A percentile compares a stretch with the other conserved stretches of the same genome.
These are phyloP conservation scores for Chloris gayana DNA, from an alignment of 176 grass and related monocot species.

Conservation along the genomic window DNA sequence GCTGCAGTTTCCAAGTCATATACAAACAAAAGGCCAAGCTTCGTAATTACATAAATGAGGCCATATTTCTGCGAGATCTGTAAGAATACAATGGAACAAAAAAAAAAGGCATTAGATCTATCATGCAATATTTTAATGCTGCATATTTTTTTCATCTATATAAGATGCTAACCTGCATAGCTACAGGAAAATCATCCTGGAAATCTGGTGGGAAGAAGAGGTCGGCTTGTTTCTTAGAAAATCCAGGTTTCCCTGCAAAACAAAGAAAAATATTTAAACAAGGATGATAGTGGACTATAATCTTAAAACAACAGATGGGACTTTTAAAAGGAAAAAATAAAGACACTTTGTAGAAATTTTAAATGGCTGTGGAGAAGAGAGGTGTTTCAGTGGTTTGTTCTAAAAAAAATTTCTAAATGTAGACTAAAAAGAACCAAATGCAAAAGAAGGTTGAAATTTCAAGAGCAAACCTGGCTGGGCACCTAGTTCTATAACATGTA, in stretches of 20 bases:
- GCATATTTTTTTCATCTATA: neutral
- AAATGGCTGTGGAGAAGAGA: neutral
- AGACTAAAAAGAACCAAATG: neutral
- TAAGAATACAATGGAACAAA: conserved; percentile 20
- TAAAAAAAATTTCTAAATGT: neutral
- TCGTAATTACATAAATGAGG: conserved; percentile 94
- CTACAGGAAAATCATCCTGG: conserved; percentile 94
- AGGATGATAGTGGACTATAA: neutral
- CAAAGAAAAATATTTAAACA: conserved; percentile 18
- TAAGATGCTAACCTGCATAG: conserved; percentile 84
- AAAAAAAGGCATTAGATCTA: conserved; percentile 39
- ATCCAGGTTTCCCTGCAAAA: conserved; percentile 75
- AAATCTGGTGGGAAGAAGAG: conserved; percentile 97
- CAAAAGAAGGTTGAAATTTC: neutral
- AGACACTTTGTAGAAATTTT: neutral
- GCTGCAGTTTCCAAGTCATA: conserved; percentile 95
- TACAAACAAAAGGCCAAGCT: conserved; percentile 95
- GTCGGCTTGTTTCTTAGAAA: conserved; percentile 98
- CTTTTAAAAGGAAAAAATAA: neutral
- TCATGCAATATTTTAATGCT: neutral
- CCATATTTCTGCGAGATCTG: conserved; percentile 98
- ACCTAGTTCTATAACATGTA: conserved; percentile 96
- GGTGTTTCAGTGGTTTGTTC: neutral
- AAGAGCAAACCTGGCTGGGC: conserved; percentile 76
- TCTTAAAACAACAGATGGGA: neutral